These are phyloP conservation scores for Pulveroboletus sp. DNA, from an alignment of 768 basidiomycete species.

Conservation along the genomic window DNA sequence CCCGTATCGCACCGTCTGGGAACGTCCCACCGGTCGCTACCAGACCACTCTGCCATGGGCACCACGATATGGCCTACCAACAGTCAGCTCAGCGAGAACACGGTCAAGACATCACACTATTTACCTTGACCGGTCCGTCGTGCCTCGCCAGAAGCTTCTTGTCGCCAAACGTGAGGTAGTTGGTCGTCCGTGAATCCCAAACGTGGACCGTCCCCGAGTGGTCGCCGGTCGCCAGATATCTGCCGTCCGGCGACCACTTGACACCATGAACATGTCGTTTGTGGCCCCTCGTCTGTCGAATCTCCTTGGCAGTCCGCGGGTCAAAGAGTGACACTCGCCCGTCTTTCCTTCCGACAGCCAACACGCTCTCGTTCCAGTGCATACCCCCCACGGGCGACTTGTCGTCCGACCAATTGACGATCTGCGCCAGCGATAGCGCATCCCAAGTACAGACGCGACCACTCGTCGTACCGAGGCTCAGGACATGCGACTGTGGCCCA, in stretches of 20 bases:
- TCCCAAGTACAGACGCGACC: constrained; percentile 57
- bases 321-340: constrained; percentile 38
- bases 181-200: constrained; percentile 40
- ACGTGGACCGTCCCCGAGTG: constrained; percentile 37
- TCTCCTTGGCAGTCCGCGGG: constrained; percentile 27
- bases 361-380: constrained; percentile 35
- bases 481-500: constrained; percentile 34
- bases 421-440: constrained; percentile 28
- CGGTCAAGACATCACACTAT: not conserved
- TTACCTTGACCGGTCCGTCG: constrained; percentile 41
- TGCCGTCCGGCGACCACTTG: constrained; percentile 39
- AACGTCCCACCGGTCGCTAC: constrained; percentile 65
- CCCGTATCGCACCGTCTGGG: constrained; percentile 52
- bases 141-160: constrained; percentile 40
- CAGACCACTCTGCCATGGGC: constrained; percentile 65
- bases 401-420: constrained; percentile 33
- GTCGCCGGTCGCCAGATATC: constrained; percentile 39
- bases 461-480: constrained; percentile 49
- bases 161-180: constrained; percentile 27
- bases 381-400: constrained; percentile 37
- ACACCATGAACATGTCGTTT: constrained; percentile 36
- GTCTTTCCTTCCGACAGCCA: constrained; percentile 37
- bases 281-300: constrained; percentile 28
- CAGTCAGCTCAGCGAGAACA: not conserved
- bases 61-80: constrained; percentile 64